Evolutionary conservation across 2,329 filamentous ascomycete species (phyloP).

Genomic region (Arthrobotrys musiformis): DNA sequence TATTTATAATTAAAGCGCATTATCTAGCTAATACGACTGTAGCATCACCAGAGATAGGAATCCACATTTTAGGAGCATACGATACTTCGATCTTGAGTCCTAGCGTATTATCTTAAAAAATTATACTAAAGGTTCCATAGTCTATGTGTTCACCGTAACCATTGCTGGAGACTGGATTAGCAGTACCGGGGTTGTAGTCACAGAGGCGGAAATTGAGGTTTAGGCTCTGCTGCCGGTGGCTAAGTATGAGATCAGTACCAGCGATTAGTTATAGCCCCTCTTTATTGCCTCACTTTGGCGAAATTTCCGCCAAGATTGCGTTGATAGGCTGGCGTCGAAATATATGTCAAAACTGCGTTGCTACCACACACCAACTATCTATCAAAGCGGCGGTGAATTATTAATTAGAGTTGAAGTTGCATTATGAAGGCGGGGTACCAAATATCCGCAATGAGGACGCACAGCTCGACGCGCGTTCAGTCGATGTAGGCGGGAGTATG

Average conservation of each 20-base stretch:
- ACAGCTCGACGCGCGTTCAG: no score
- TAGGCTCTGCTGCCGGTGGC: not conserved
- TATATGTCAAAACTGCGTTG: no score
- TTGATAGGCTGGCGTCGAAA: no score
- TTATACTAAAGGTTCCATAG: conserved; percentile 23
- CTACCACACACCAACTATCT: no score
- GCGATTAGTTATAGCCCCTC: no score
- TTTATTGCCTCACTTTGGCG: no score
- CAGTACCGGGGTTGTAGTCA: conserved; percentile 10
- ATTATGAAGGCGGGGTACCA: no score
- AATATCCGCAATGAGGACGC: no score
- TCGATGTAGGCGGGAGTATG: no score
- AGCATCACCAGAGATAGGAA: conserved; percentile 5
- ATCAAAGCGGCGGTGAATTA: no score
- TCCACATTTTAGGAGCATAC: conserved; percentile 2
- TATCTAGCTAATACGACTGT: conserved; percentile 9
- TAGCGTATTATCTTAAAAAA: conserved; percentile 16
- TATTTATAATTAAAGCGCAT: conserved; percentile 3
- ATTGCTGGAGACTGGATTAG: not conserved
- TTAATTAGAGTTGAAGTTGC: no score
- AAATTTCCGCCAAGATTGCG: no score
- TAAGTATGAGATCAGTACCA: not conserved
- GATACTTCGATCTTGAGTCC: conserved; percentile 15
- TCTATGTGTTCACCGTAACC: conserved; percentile 21
- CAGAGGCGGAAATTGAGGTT: conserved; percentile 21